Conservation (phyloP, 352 stramenopile genomes). For the Aphanomyces invadans region DNA sequence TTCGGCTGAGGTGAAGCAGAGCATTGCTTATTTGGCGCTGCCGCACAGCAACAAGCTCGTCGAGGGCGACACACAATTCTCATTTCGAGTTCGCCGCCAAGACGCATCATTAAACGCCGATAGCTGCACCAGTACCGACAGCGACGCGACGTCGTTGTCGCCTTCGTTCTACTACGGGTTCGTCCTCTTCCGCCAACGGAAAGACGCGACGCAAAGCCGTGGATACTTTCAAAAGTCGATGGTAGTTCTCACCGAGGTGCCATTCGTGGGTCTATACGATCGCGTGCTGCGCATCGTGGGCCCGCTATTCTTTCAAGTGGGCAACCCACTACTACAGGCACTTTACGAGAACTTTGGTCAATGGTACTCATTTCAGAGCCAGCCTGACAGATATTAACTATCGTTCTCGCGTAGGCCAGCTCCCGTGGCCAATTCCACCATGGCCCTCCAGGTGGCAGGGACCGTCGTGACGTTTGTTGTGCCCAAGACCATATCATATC, state of each 20-base stretch:
- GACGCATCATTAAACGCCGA: not conserved
- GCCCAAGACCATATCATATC: constrained; percentile 52
- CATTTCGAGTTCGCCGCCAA: constrained; percentile 52
- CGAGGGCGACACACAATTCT: constrained; percentile 80
- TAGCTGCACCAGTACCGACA: not conserved
- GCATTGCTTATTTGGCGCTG: constrained; percentile 65
- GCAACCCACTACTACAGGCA: constrained; percentile 52
- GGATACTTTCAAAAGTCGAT: constrained; percentile 81
- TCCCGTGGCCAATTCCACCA: constrained; percentile 36
- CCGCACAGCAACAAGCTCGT: constrained; percentile 83
- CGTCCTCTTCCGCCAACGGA: constrained; percentile 78
- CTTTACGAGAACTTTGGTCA: constrained; percentile 62
- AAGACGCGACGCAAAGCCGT: constrained; percentile 51
- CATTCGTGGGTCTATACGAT: constrained; percentile 74
- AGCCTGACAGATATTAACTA: not conserved
- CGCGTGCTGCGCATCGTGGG: constrained; percentile 58
- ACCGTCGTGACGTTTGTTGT: constrained; percentile 70
- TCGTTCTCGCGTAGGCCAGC: constrained; percentile 45
- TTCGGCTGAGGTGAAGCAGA: constrained; percentile 46
- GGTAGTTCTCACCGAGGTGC: constrained; percentile 61
- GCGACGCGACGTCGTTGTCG: not conserved
- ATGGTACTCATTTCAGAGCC: constrained; percentile 33
- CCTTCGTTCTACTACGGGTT: constrained; percentile 67
- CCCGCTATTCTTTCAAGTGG: constrained; percentile 71
- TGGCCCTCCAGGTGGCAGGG: constrained; percentile 59